phyloP scores from a whole-genome alignment of 1,284 basidiomycete species.

The Boletus albobrunnescens region DNA sequence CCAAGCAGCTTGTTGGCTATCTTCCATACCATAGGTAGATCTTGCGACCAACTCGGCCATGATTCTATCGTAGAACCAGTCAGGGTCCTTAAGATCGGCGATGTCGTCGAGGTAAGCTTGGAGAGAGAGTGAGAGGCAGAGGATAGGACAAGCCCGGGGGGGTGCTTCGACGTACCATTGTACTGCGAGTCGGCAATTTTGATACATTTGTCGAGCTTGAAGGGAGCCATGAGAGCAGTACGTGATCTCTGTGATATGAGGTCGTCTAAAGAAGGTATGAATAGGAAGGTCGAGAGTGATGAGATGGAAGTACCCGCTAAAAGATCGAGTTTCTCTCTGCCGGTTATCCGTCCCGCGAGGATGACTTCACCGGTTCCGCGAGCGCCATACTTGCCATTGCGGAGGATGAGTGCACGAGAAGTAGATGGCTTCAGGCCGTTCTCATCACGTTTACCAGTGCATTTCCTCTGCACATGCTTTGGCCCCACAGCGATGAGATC shows the following conservation, averaged over 20 bases:
- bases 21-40: conserved; percentile 31
- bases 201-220: conserved; percentile 57
- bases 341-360: conserved; percentile 54
- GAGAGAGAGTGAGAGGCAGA: conserved; percentile 7
- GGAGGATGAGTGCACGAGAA: conserved; percentile 62
- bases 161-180: conserved; percentile 45
- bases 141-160: not conserved
- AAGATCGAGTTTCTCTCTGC: conserved; percentile 73
- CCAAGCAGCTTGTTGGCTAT: conserved; percentile 36
- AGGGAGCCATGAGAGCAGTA: conserved; percentile 57
- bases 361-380: conserved; percentile 65
- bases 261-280: conserved; percentile 50
- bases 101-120: conserved; percentile 66
- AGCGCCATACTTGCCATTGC: conserved; percentile 69
- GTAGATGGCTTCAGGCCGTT: conserved; percentile 59
- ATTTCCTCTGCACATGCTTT: conserved; percentile 44
- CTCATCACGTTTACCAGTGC: conserved; percentile 41
- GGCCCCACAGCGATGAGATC: conserved; percentile 55
- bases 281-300: not conserved
- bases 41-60: conserved; percentile 52
- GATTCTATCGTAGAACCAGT: conserved; percentile 54
- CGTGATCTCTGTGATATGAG: conserved; percentile 50
- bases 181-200: conserved; percentile 68
- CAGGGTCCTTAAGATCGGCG: conserved; percentile 55
- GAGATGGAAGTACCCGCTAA: conserved; percentile 54